Evolutionary conservation across 2,329 filamentous ascomycete genomes (phyloP), one percentile per base, ranked within the genome.

Genomic region (Clonostachys solani): DNA sequence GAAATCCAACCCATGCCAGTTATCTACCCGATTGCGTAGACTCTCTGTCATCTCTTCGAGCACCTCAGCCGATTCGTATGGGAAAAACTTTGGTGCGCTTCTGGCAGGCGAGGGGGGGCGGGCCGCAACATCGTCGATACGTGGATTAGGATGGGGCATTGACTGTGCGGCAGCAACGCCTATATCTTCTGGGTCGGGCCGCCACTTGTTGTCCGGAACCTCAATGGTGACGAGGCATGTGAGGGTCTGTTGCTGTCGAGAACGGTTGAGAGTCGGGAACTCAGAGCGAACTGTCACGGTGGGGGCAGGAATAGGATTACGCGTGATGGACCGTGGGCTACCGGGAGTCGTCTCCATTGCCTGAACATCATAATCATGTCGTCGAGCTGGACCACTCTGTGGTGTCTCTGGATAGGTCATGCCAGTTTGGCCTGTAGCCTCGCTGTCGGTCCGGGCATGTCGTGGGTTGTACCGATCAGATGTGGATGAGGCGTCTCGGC

Each of bases 1-100:
- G 60, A 96, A 96, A 61, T 97, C 92, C 17, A 99, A 75, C 0
- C 94, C 92, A 63, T 99, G 94, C 94, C 94, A 99, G 57, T 97
- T 96, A 59, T 99, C 94, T 12, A 99, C 94, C n/a, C 92, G 85
- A 42, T 74, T 81, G 49, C 89, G 84, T 49, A 99, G 71, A 52
- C 84, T 89, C 60, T 96, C 89, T 0, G 92, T 95, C 60, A 94
- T 87, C 54, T 92, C 85, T 47, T 94, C 86, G 48, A 97, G 65
- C 6, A 84, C 83, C 56, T 92, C 87, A 4, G 83, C 75, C 3
- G 88, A 80, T 63, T 95, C 89, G 55, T 88, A 89, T 1, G 86
- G 86, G 50, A 80, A 77, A 52, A 87, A 83, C 3, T 80, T 77
- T 9, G 81, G 77, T 29, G 73, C 74, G 49, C 68, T 79, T 45